Evolutionary conservation across 2,329 filamentous ascomycete species (phyloP).

Genomic region (Trichophyton equinum): DNA sequence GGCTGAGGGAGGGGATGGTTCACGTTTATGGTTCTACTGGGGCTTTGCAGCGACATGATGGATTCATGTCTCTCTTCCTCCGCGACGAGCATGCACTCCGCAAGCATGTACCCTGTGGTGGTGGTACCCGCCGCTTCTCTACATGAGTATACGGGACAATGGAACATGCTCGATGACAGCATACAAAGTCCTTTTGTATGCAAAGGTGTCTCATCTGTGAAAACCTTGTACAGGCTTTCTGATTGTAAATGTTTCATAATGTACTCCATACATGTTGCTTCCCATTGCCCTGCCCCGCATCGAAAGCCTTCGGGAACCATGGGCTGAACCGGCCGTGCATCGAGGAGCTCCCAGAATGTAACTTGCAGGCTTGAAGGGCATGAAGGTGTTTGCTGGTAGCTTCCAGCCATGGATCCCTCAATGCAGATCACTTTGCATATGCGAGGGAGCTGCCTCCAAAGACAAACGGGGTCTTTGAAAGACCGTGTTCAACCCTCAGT

Average conservation of each 20-base stretch:
- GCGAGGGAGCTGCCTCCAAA: not conserved
- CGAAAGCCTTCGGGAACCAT: not conserved
- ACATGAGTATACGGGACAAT: not conserved
- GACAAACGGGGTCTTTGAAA: not conserved
- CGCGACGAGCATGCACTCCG: not conserved
- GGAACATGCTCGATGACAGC: not conserved
- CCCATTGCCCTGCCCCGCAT: not conserved
- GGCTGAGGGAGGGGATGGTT: not conserved
- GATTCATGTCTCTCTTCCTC: slow-evolving; percentile 2
- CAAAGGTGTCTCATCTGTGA: not conserved
- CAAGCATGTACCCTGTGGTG: not conserved
- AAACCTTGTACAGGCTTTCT: not conserved
- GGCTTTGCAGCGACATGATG: not conserved
- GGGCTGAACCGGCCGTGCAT: not conserved
- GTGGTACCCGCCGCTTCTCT: not conserved
- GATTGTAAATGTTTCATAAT: not conserved
- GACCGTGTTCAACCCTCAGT: not conserved
- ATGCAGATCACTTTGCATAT: not conserved
- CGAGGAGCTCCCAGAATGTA: not conserved
- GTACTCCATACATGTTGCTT: not conserved
- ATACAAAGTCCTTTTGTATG: not conserved
- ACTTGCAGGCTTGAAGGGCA: not conserved
- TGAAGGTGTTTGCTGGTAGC: not conserved
- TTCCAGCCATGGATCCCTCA: not conserved
- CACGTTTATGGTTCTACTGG: not conserved